Base-by-base conservation (phyloP, 2,329 filamentous ascomycete genomes). In the Aspergillus intermedius region DNA sequence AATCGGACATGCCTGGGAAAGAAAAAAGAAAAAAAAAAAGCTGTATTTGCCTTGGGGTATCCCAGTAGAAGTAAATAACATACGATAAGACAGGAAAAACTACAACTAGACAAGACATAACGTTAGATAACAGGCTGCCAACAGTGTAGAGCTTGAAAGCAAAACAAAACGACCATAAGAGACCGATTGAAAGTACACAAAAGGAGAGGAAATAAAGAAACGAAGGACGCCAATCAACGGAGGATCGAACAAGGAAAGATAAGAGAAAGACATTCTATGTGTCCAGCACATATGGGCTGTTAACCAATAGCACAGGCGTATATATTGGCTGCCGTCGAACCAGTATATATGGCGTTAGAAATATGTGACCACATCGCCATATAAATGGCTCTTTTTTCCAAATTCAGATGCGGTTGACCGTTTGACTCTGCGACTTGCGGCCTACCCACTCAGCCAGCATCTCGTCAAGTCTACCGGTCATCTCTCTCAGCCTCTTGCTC, bases 401-500 rank as follows among this genome's bases (percentile, higher is more conserved):
- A 32, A 32, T 32, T 17, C 6, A 17, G 17, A 21, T 5, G 8
- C 10, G 19, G 8, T 40, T 22, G 19, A 10, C 17, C 37, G 7
- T 5, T 40, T 43, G 41, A 28, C 22, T 30, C 21, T 23, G 13
- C 9, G 37, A 40, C 37, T 19, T 17, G 7, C 71, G 74, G 44
- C 73, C 68, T 54, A 95, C 76, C 84, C 88, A 91, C 61, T 88
- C 84, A 56, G 85, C 86, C 41, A 95, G 79, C 80, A 95, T 83
- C 17, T 87, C 82, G 71, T 98, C 91, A 57, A 97, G 78, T 77
- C 91, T 86, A 72, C 85, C 86, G 50, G 88, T 91, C 70, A 98
- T 91, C 64, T 93, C 88, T 46, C 86, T 85, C 63, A 97, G 71
- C 63, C 86, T 86, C 57, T 86, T 87, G 62, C 89, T 91, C 69